A percentile compares a stretch with the other conserved stretches of the same genome.
These are phyloP conservation scores for Aspergillus conjunctus DNA, from an alignment of 495 filamentous ascomycete genomes.

Conservation along the genomic window DNA sequence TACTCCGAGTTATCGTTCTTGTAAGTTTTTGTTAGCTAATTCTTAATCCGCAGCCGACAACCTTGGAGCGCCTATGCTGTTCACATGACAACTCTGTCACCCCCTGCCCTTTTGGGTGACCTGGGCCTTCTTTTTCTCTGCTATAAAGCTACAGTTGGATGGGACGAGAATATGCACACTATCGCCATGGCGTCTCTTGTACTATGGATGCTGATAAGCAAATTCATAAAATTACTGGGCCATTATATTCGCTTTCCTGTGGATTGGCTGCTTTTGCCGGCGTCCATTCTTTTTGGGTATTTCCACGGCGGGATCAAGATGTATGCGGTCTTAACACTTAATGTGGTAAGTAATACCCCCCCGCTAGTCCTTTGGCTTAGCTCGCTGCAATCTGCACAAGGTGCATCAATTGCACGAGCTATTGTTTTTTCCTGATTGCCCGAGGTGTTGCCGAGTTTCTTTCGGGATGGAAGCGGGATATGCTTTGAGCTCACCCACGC, in stretches of 20 bases:
- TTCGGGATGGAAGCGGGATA: background rate
- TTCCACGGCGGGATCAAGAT: conserved; percentile 78
- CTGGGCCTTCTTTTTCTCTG: conserved; percentile 59
- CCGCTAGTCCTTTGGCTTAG: conserved; percentile 11
- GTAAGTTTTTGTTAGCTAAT: conserved; percentile 32
- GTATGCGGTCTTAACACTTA: conserved; percentile 69
- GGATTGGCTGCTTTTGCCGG: conserved; percentile 68
- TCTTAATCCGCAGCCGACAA: conserved; percentile 55
- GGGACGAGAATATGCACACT: conserved; percentile 43
- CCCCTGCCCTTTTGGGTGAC: conserved; percentile 67
- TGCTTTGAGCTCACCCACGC: conserved; percentile 1
- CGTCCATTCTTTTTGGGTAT: conserved; percentile 78
- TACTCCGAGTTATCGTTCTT: conserved; percentile 18
- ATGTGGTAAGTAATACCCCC: conserved; percentile 57
- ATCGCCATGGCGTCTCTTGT: conserved; percentile 54
- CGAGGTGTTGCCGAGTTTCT: background rate
- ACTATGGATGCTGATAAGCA: conserved; percentile 68
- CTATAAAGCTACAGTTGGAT: conserved; percentile 47
- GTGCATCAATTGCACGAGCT: conserved; percentile 5
- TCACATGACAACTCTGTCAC: conserved; percentile 71
- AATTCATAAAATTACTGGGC: conserved; percentile 73
- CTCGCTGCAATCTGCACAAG: background rate
- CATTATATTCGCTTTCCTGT: conserved; percentile 71
- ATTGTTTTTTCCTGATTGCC: background rate
- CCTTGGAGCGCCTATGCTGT: conserved; percentile 78